Evolutionary conservation across 2,329 filamentous ascomycete species (phyloP).

Genomic region (Diplodia seriata): DNA sequence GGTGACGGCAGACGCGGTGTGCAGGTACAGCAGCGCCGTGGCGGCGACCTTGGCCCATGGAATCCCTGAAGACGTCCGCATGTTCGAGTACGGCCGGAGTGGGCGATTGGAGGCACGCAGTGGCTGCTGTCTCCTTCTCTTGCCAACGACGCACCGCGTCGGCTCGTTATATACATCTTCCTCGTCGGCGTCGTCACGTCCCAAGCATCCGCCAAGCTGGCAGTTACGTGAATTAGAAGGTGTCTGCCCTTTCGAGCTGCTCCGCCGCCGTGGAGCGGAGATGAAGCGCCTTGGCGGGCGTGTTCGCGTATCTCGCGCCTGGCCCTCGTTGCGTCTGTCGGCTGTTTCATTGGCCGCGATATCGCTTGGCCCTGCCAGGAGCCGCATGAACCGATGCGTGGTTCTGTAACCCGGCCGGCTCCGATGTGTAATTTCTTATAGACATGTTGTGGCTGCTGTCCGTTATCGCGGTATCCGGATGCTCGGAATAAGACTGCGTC

Average conservation of each 20-base stretch:
- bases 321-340: constrained; percentile 14
- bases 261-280: constrained; percentile 14
- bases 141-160: not conserved
- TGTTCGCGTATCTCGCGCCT: constrained; percentile 16
- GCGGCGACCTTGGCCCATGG: not conserved
- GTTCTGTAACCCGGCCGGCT: constrained; percentile 5
- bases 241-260: constrained; percentile 1
- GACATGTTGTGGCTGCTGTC: not conserved
- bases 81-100: not conserved
- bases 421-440: constrained; percentile 20
- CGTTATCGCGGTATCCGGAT: not conserved
- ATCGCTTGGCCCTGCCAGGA: constrained; percentile 24
- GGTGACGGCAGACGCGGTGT: constrained; percentile 33
- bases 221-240: constrained; percentile 2
- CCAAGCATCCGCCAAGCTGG: constrained; percentile 18
- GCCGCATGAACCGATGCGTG: not conserved
- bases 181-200: not conserved
- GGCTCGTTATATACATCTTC: constrained; percentile 9
- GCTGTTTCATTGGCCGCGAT: not conserved
- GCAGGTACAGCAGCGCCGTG: constrained; percentile 3
- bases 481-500: not conserved
- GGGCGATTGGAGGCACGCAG: too few species aligned
- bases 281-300: constrained; percentile 17
- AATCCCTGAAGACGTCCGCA: not conserved
- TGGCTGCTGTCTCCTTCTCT: not conserved